Base-by-base conservation (phyloP, 768 basidiomycete species). In the Suillus sp. region DNA sequence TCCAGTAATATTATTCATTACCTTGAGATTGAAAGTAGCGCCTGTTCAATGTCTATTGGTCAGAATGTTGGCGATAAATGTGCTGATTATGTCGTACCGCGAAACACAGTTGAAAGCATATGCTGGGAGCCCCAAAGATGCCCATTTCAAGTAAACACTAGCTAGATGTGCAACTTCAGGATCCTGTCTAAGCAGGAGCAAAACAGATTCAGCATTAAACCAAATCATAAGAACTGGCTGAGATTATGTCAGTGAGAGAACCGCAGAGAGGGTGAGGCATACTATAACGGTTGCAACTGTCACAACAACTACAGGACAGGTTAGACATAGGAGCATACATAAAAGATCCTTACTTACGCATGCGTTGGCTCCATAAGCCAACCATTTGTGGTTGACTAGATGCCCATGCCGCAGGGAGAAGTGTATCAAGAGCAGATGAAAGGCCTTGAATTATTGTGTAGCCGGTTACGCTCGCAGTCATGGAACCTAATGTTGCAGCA, bases 361-460 rank as follows among this genome's bases (percentile, higher is more conserved):
- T 95, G 66, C 95, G 81, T 74, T 96, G 94, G 10, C 90, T 77
- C 95, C 95, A 96, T 9, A 96, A 80, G 6, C 95, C 95, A 13
- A 98, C 93, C 13, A 94, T 81, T 18, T 89, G 78, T 0, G 95
- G 96, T 35, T 89, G 87, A 1, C 87, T 71, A 3, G 93, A 95
- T 0, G 97, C 96, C 95, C 93, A 99, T 18, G 96, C 95, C 47
- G 93, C 86, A 0, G 97, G 96, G 11, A 98, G 86, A 69, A 99
- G 84, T 0, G 96, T 96, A 74, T 99, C 97, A 27, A 99, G 85
- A 0, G 93, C 88, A 57, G 90, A 92, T 11, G 86, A 79, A 62
- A 96, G 86, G 22, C 94, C 94, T 67, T 91, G 90, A 7, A 95
- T 79, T 60, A 96, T 88, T 66, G 88, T 91, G 57, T 79, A 73